Evolutionary conservation across 805 yeast species (phyloP), one percentile per base, ranked within the genome.

Genomic region (Jamesozyma rosinii): DNA sequence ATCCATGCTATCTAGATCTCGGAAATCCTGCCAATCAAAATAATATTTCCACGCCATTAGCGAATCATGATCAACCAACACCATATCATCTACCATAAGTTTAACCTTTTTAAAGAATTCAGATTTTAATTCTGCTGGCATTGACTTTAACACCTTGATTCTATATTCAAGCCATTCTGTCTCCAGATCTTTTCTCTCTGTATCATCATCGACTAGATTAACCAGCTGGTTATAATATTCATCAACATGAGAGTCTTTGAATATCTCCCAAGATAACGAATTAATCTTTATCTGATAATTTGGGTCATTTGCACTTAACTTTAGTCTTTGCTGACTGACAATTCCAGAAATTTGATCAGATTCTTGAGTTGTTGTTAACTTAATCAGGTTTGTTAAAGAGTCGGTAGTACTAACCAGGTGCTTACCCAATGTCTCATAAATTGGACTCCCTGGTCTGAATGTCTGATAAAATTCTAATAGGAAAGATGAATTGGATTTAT

Each of bases 1-100:
- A 40, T 79, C 80, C 38, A 83, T 57, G 2, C 72, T 70, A 9
- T 66, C 61, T 4, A 87, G 58, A 3, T 69, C 63, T 5, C 57
- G 57, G 6, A 71, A 72, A 59, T 88, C 95, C 21, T 66, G 51
- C 82, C 90, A 83, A 49, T 88, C 92, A 44, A 87, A 74, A 53
- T 76, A 77, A 10, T 80, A 55, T 32, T 72, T 69, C 95, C 95
- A 89, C 1, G 88, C 85, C 26, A 73, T 65, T 31, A 75, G 67
- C 5, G 78, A 77, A 1, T 72, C 70, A 19, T 81, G 75, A 33
- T 76, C 73, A 14, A 90, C 76, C 14, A 81, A 64, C 3, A 88
- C 76, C 80, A 89, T 76, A 30, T 83, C 94, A 13, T 77, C 79
- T 0, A 77, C 76, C 72, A 77, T 70, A 9, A 74, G 76, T 36